phyloP scores from a whole-genome alignment of 2,329 filamentous ascomycete genomes.

The Venturia aucupariae region DNA sequence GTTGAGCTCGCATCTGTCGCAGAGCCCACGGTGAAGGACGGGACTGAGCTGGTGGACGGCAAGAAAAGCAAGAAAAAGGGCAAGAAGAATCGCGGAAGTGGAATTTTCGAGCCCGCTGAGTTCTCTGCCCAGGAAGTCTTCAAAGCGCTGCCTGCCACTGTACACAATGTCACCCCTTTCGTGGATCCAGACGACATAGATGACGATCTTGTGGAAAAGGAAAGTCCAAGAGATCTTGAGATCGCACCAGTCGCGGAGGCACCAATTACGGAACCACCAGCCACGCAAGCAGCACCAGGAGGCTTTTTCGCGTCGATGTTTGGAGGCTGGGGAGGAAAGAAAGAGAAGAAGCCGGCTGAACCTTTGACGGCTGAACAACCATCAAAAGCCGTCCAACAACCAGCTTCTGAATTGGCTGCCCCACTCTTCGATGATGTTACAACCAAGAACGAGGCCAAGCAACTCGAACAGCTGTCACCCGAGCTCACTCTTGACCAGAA shows the following conservation, averaged over 20 bases:
- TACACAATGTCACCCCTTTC: neutral
- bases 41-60: neutral
- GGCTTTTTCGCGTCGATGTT: neutral
- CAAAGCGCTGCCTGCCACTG: neutral
- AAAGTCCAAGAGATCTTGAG: neutral
- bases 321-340: slow-evolving; percentile 21
- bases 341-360: slow-evolving; percentile 27
- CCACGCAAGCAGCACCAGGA: neutral
- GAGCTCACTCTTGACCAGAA: neutral
- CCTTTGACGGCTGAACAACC: neutral
- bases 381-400: neutral
- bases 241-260: neutral
- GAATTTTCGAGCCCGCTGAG: neutral
- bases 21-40: neutral
- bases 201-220: neutral
- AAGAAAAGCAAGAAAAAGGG: slow-evolving; percentile 26
- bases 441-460: neutral
- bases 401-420: neutral
- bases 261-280: neutral
- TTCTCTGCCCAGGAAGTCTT: neutral
- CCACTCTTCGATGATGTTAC: neutral
- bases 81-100: slow-evolving; percentile 15
- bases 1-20: neutral
- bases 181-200: neutral
- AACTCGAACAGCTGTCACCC: neutral